Evolutionary conservation across 495 filamentous ascomycete species (phyloP).

Genomic region (Pyrenopolyporus hunteri): DNA sequence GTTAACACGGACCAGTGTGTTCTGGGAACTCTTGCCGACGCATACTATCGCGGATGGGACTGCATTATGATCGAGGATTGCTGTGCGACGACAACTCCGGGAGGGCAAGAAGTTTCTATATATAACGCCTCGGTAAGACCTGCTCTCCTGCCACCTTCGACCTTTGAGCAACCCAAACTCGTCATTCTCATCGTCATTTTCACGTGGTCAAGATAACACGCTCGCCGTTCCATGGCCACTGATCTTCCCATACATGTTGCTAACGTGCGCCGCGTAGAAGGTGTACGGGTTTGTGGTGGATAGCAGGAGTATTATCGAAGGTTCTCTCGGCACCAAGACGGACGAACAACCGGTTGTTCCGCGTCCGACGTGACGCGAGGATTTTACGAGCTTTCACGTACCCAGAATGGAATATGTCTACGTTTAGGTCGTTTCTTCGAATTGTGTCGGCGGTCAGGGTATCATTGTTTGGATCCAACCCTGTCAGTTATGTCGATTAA

Average conservation of each 20-base stretch:
- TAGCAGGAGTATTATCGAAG: background rate
- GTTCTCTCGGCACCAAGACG: background rate
- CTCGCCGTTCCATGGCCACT: too few relatives aligned
- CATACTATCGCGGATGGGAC: conserved; percentile 60
- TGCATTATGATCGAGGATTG: conserved; percentile 62
- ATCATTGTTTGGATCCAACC: too few relatives aligned
- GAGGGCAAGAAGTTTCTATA: conserved; percentile 41
- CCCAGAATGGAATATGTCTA: too few relatives aligned
- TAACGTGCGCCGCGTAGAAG: background rate
- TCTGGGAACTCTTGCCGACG: conserved; percentile 59
- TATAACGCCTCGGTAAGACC: conserved; percentile 44
- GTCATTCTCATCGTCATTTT: too few relatives aligned
- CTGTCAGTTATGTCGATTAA: too few relatives aligned
- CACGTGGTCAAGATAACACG: too few relatives aligned
- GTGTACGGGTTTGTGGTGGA: conserved; percentile 2
- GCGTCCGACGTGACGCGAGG: too few relatives aligned
- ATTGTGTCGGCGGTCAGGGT: too few relatives aligned
- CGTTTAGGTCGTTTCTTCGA: too few relatives aligned
- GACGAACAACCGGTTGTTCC: background rate
- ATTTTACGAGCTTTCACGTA: too few relatives aligned
- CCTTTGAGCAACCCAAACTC: too few relatives aligned
- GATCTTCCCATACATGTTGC: background rate
- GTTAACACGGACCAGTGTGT: conserved; percentile 69
- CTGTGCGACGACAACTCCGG: conserved; percentile 53
- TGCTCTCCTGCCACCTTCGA: too few relatives aligned